Evolutionary conservation across 75 land plant species (phyloP).

Genomic region (Ceratopteris richardii): DNA sequence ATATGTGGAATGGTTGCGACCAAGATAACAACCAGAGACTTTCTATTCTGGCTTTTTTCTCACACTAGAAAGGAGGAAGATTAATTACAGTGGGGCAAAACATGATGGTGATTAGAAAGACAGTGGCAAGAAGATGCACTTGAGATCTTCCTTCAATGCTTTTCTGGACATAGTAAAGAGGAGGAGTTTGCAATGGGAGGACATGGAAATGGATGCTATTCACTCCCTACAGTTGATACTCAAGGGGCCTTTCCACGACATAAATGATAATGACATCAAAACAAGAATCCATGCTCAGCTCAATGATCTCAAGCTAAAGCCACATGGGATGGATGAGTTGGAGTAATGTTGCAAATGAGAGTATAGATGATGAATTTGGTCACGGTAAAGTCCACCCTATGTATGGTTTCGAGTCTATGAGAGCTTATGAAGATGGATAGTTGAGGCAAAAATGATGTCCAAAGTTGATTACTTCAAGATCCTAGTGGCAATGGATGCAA

Average conservation of each 20-base stretch:
- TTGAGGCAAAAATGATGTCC: conserved; percentile 89
- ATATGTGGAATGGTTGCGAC: conserved; percentile 99
- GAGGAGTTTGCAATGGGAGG: conserved; percentile 92
- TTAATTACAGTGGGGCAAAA: conserved; percentile 98
- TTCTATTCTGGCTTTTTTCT: conserved; percentile 91
- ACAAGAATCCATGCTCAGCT: conserved; percentile 53
- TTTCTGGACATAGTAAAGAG: conserved; percentile 90
- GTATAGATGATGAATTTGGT: conserved; percentile 73
- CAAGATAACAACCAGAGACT: conserved; percentile 69
- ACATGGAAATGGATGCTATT: conserved; percentile 82
- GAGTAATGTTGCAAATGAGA: conserved; percentile 94
- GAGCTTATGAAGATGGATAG: too few relatives aligned
- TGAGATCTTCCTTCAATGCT: conserved; percentile 91
- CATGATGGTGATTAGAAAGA: conserved; percentile 90
- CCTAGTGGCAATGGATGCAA: conserved; percentile 72
- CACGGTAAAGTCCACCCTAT: too few relatives aligned
- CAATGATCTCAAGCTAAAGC: conserved; percentile 60
- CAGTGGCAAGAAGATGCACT: conserved; percentile 87
- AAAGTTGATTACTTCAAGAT: conserved; percentile 92
- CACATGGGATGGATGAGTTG: conserved; percentile 92
- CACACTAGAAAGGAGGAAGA: conserved; percentile 93
- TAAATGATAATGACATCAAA: conserved; percentile 53
- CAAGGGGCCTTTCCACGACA: conserved; percentile 76
- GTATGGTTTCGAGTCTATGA: too few relatives aligned
- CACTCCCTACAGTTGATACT: conserved; percentile 94